Base-by-base conservation (phyloP, 306 rosid genomes). In the Fragaria ananassa region DNA sequence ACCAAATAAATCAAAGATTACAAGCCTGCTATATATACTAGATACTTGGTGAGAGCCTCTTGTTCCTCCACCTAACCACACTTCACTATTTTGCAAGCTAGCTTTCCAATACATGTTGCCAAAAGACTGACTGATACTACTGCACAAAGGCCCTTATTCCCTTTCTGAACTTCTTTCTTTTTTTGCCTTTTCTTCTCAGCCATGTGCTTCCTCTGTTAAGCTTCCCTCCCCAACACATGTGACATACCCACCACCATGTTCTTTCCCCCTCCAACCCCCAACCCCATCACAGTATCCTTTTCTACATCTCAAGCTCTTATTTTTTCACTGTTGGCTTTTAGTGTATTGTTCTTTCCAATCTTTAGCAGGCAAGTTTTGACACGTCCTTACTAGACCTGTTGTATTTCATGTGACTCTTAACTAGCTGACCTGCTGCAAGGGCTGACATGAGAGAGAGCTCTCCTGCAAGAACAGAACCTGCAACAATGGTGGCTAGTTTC, bases 401-500 rank as follows among this genome's bases (percentile, higher is more conserved):
- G 71, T 56, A 80, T 29, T 74, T 80, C 83, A 80, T 74, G 71
- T 80, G 83, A 46, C 83, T 80, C 66, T 47, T 58, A 8, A 80
- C 79, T 11, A 80, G 79, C 71, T 80, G 76, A 37, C 79, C 76
- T 10, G 83, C 53, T 57, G 79, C 79, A 17, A 80, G 60, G 27
- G 83, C 80, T 9, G 83, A 68, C 83, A 80, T 68, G 45, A 80
- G 79, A 17, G 80, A 80, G 29, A 80, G 46, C 72, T 74, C 83
- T 41, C 83, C 80, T 44, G 80, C 80, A 6, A 74, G 71, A 21
- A 80, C 80, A 7, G 76, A 76, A 19, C 70, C 80, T 7, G 83
- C 79, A 3, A 80, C 79, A 37, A 80, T 80, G 42, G 71, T 68
- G 64, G 83, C 79, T n/a, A 80, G 57, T 10, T n/a, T 60, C 65